Base-by-base conservation (phyloP, 306 rosid species). In the Malus sylvestris region DNA sequence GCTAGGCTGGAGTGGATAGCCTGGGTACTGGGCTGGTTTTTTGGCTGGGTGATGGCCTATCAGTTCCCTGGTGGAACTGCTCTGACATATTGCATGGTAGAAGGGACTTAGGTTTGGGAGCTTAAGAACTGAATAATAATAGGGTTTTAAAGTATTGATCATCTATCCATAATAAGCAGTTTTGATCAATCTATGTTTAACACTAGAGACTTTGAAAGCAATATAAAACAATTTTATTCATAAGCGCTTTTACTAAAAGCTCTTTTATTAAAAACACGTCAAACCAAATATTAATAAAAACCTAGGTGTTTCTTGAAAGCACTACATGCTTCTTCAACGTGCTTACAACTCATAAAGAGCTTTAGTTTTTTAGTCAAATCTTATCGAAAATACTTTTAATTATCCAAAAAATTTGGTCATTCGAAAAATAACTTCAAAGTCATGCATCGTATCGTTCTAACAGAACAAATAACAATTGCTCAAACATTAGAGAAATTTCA, bases 401-500 rank as follows among this genome's bases (percentile, higher is more conserved):
- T 51, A 51, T 51, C 20, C 19, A 51, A 5, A 51, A 15, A 5
- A 1, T 16, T 51, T 51, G 16, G 55, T 0, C 53, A 49, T 15
- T 2, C 0, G 16, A 15, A 15, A 49, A 49, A 1, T 8, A 49
- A 1, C 1, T 42, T 0, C 8, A 5, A 49, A 38, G 0, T 0
- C 42, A 38, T 7, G 42, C 2, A 38, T 38, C 7, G 9, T 38
- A 38, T 38, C 42, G 42, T 38, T 38, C 8, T 38, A 38, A 38
- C 10, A 38, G 9, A 38, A 38, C 3, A 49, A 15, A 49, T 0
- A 60, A 15, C 22, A 13, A 58, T 15, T 23, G 25, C 25, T 15
- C 57, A 49, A 53, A 53, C 29, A 57, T 32, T 32, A 52, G 13
- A 30, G 44, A 46, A 35, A 5, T 22, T 10, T 8, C 3, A 10